These are phyloP conservation scores for Silene noctiflora DNA, from an alignment of 179 eudicot genomes.

Conservation along the genomic window DNA sequence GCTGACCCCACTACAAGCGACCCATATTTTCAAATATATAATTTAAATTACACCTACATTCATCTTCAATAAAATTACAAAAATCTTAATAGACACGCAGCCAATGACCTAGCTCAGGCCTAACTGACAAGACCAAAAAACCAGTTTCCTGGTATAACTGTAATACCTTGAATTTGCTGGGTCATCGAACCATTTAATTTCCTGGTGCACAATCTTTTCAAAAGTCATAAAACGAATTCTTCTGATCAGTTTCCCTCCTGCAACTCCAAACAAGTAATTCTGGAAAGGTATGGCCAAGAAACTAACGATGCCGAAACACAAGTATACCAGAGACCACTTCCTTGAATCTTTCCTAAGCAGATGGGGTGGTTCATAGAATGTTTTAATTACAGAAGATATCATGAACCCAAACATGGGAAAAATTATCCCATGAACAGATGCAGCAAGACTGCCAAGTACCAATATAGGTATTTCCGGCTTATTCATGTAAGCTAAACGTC, in stretches of 20 bases:
- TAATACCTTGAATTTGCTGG: slow-evolving; percentile 72
- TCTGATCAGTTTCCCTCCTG: slow-evolving; percentile 66
- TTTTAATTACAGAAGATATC: slow-evolving; percentile 62
- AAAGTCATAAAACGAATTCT: slow-evolving; percentile 62
- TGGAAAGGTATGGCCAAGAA: slow-evolving; percentile 51
- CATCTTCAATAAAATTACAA: too few relatives aligned
- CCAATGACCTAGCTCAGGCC: too few relatives aligned
- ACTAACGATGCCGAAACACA: slow-evolving; percentile 36
- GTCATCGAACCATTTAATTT: slow-evolving; percentile 84
- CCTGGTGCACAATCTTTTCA: slow-evolving; percentile 72
- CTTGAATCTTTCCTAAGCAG: slow-evolving; percentile 46
- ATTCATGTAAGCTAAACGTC: slow-evolving; percentile 52
- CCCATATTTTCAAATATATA: too few relatives aligned
- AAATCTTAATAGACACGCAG: too few relatives aligned
- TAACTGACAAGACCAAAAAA: too few relatives aligned
- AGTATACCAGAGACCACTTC: slow-evolving; percentile 58
- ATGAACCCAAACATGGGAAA: slow-evolving; percentile 70
- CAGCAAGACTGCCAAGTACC: slow-evolving; percentile 60
- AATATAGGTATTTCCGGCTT: slow-evolving; percentile 66
- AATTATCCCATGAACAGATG: slow-evolving; percentile 54
- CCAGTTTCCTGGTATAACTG: too few relatives aligned
- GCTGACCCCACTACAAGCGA: too few relatives aligned
- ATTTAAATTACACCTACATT: too few relatives aligned
- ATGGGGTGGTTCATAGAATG: slow-evolving; percentile 55
- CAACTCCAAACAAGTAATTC: slow-evolving; percentile 63